Evolutionary conservation across 1,284 basidiomycete species (phyloP).

Genomic region (Ganoderma lucidum): DNA sequence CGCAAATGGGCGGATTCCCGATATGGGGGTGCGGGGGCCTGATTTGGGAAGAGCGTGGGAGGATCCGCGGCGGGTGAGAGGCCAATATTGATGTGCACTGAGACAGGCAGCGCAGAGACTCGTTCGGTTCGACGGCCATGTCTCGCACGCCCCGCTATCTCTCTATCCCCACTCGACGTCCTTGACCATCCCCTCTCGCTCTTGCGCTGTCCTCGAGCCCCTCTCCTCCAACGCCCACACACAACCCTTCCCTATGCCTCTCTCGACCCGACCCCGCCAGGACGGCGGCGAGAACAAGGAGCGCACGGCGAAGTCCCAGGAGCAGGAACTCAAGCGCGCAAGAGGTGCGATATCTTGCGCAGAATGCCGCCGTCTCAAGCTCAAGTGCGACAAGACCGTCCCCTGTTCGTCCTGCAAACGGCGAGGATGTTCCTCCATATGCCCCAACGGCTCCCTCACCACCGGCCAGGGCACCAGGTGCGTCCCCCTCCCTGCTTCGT

Average conservation of each 20-base stretch:
- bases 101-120: neutral
- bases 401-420: conserved; percentile 80
- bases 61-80: conserved; percentile 9
- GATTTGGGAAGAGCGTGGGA: conserved; percentile 5
- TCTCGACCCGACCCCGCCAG: conserved; percentile 30
- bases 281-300: conserved; percentile 46
- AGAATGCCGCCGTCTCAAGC: conserved; percentile 69
- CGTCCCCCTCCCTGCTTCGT: conserved; percentile 23
- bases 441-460: conserved; percentile 65
- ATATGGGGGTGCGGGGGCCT: conserved; percentile 8
- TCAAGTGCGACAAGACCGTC: conserved; percentile 60
- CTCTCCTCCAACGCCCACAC: neutral
- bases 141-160: conserved; percentile 18
- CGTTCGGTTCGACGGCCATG: conserved; percentile 16
- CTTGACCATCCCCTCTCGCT: conserved; percentile 2
- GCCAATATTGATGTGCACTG: neutral
- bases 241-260: conserved; percentile 24
- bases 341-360: conserved; percentile 76
- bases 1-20: neutral
- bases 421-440: conserved; percentile 70
- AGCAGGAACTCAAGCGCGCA: conserved; percentile 70
- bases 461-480: conserved; percentile 78
- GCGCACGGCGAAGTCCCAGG: conserved; percentile 54
- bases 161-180: neutral
- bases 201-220: conserved; percentile 6